Base-by-base conservation (phyloP, 1,139 yeast species). In the Nadsonia starkeyi-henricii region DNA sequence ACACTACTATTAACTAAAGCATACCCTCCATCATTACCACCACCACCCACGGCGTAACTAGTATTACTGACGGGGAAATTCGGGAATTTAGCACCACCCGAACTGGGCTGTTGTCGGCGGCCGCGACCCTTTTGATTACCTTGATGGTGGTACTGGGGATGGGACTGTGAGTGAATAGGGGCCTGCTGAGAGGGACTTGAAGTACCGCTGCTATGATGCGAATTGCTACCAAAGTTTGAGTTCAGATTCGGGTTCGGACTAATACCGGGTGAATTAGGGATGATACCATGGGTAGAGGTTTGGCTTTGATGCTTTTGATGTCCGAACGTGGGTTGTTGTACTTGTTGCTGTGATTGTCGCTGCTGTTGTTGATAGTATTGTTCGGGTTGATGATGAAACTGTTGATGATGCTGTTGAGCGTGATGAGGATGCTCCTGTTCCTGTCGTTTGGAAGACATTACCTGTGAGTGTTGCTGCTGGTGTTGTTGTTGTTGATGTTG, bases 381-480 rank as follows among this genome's bases (percentile, higher is more conserved):
- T 28, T 52, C 52, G 2, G 52, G 53, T 41, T 54, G 53, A 41
- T 50, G 46, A 26, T 52, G 51, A 37, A 52, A 51, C 2, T 5
- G 42, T 9, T 20, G 28, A 42, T 42, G 44, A 13, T 42, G 44
- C n/a, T 42, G 26, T 4, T 26, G 26, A 19, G 28, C n/a, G 15
- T 26, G 17, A 30, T 18, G 5, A 23, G 28, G 9, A 5, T 23
- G 28, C 9, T 5, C 8, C 9, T 23, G 28, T 9, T 23, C 8
- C 5, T 23, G 9, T 23, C 9, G 28, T 9, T 23, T 23, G 18
- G 20, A 41, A 20, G 20, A 26, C 20, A 21, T 42, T 42, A 13
- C 44, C 30, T 9, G n/a, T 42, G 30, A 19, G 20, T 26, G 30
- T 26, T 7, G 7, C 12, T 26, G 12, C 7, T 26, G 30, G 30